Evolutionary conservation across 768 basidiomycete species (phyloP).

Genomic region (Trametes cingulata): DNA sequence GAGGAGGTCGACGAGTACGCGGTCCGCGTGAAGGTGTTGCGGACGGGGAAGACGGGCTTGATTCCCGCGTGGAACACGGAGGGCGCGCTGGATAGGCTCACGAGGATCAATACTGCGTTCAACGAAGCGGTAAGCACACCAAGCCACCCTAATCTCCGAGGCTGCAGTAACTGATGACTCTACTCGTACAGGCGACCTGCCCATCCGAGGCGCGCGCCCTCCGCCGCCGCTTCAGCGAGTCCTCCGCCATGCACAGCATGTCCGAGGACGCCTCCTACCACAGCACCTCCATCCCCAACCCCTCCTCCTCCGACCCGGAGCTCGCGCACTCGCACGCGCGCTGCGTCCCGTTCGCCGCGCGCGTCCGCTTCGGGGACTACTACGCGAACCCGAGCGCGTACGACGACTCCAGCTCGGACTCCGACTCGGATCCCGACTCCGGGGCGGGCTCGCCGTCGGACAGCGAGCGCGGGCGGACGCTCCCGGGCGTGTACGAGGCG

Average conservation of each 20-base stretch:
- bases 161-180: background rate
- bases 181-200: slow-evolving; percentile 19
- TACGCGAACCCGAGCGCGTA: slow-evolving; percentile 12
- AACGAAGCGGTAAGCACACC: slow-evolving; percentile 32
- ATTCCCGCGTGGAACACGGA: slow-evolving; percentile 33
- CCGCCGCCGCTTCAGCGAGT: slow-evolving; percentile 17
- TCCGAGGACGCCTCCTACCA: background rate
- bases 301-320: background rate
- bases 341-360: slow-evolving; percentile 23
- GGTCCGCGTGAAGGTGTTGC: slow-evolving; percentile 25
- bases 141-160: too few relatives aligned
- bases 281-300: background rate
- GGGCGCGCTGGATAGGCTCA: slow-evolving; percentile 31
- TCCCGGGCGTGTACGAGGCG: slow-evolving; percentile 8
- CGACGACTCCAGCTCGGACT: slow-evolving; percentile 13
- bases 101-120: slow-evolving; percentile 31
- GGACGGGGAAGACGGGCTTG: slow-evolving; percentile 23
- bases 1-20: slow-evolving; percentile 28
- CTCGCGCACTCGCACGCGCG: slow-evolving; percentile 24
- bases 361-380: slow-evolving; percentile 19
- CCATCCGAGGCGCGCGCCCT: slow-evolving; percentile 18
- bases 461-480: slow-evolving; percentile 10
- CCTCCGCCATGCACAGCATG: background rate
- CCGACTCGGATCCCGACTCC: slow-evolving; percentile 3
- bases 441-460: background rate